Conservation (phyloP, 2,329 filamentous ascomycete genomes). For the Ceratocystis eucalypticola region DNA sequence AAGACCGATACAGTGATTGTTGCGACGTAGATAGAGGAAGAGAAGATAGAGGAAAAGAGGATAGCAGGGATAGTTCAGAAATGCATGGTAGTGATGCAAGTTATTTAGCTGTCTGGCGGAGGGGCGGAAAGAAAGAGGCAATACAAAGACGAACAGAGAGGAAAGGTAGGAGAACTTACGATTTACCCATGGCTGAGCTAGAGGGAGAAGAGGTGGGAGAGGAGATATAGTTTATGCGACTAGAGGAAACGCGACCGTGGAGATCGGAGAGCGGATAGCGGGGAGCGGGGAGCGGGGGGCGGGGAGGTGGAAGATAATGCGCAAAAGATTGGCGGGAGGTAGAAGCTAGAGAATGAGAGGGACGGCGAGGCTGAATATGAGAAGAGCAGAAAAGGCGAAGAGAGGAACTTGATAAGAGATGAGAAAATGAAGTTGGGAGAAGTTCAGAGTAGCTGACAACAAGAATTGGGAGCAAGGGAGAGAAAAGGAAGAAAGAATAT, state of each 20-base stretch:
- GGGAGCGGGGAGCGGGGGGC: neutral
- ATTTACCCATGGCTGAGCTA: slow-evolving; percentile 36
- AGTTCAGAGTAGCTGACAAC: neutral
- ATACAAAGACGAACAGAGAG: slow-evolving; percentile 9
- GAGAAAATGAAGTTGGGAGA: neutral
- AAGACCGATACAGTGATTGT: neutral
- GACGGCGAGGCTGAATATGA: neutral
- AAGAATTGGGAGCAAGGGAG: neutral
- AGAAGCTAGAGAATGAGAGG: neutral
- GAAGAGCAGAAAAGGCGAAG: too few relatives aligned
- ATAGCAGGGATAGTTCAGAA: neutral
- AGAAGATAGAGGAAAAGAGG: neutral
- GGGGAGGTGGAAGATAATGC: too few relatives aligned
- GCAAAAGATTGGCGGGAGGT: too few relatives aligned
- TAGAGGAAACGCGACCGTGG: neutral
- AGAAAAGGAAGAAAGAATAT: slow-evolving; percentile 1
- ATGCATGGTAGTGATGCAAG: too few relatives aligned
- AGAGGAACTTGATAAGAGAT: too few relatives aligned
- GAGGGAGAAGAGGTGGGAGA: neutral
- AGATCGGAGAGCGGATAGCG: neutral
- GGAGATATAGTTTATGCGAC: neutral
- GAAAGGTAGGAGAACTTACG: slow-evolving; percentile 32
- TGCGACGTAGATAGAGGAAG: neutral
- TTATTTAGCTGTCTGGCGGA: neutral
- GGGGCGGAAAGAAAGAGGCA: neutral